Percentiles rank a stretch among this genome's conserved stretches.
These are phyloP conservation scores for Agaricus sinodeliciosus DNA, from an alignment of 768 basidiomycete genomes.

Conservation along the genomic window DNA sequence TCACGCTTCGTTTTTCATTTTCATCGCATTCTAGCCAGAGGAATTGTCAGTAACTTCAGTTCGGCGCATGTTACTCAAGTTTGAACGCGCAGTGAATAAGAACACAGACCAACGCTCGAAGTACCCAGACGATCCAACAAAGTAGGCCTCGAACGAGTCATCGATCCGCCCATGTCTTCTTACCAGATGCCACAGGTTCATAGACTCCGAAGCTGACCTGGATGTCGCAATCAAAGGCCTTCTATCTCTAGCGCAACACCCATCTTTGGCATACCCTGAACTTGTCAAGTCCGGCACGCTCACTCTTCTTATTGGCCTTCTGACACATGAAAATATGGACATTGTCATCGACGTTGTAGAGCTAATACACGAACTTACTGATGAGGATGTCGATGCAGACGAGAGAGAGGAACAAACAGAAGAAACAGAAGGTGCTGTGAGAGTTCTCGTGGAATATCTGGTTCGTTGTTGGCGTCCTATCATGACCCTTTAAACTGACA, in stretches of 20 bases:
- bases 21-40: constrained; percentile 40
- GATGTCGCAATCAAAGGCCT: constrained; percentile 82
- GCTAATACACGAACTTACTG: constrained; percentile 88
- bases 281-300: constrained; percentile 73
- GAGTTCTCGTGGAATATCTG: constrained; percentile 66
- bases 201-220: constrained; percentile 96
- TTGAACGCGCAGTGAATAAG: constrained; percentile 88
- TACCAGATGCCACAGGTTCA: constrained; percentile 58
- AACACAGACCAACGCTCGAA: constrained; percentile 97
- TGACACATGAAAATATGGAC: constrained; percentile 95
- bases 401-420: constrained; percentile 58
- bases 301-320: constrained; percentile 67
- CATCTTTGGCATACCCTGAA: constrained; percentile 83
- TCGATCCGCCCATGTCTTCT: neutral
- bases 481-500: neutral
- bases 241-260: constrained; percentile 83
- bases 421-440: constrained; percentile 59
- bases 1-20: neutral
- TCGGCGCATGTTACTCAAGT: constrained; percentile 64
- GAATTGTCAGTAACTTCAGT: constrained; percentile 65
- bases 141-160: constrained; percentile 37
- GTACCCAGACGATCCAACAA: constrained; percentile 86
- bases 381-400: constrained; percentile 89
- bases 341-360: constrained; percentile 96
- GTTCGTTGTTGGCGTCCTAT: constrained; percentile 37